These are phyloP conservation scores for Zelopaecilomyces penicillatus DNA, from an alignment of 2,329 filamentous ascomycete species.

Conservation along the genomic window DNA sequence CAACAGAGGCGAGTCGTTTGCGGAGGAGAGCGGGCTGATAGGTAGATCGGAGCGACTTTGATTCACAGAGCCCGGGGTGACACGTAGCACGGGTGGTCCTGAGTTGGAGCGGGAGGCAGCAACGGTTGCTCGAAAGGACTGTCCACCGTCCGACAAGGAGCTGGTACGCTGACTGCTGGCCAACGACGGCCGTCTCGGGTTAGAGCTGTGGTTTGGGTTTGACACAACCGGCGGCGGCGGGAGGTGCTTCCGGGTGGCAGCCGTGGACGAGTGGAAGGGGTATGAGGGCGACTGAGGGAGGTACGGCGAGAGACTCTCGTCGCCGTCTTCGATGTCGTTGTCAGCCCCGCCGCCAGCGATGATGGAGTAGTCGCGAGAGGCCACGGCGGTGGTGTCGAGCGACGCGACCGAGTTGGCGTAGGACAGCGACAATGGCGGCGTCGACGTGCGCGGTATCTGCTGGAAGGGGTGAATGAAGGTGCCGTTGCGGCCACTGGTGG, in stretches of 20 bases:
- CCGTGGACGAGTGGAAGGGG: slow-evolving; percentile 6
- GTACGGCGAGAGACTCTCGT: slow-evolving; percentile 13
- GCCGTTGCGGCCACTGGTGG: slow-evolving; percentile 34
- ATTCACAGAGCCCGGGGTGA: slow-evolving; percentile 30
- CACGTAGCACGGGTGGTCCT: slow-evolving; percentile 21
- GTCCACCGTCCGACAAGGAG: slow-evolving; percentile 25
- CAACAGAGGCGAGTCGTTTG: slow-evolving; percentile 28
- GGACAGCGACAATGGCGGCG: slow-evolving; percentile 45
- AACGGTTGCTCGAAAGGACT: slow-evolving; percentile 17
- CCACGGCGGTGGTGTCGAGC: slow-evolving; percentile 31
- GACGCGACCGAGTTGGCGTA: slow-evolving; percentile 50
- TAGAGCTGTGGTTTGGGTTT: slow-evolving; percentile 10
- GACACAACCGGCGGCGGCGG: not conserved
- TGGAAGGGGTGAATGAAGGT: slow-evolving; percentile 57
- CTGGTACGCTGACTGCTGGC: slow-evolving; percentile 25
- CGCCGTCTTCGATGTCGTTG: slow-evolving; percentile 27
- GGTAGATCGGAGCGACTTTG: slow-evolving; percentile 42
- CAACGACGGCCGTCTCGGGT: slow-evolving; percentile 19
- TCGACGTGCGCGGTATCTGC: slow-evolving; percentile 53
- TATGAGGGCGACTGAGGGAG: slow-evolving; percentile 7
- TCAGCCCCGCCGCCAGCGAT: slow-evolving; percentile 37
- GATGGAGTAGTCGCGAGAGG: slow-evolving; percentile 36
- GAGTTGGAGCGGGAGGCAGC: slow-evolving; percentile 20
- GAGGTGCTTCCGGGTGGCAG: slow-evolving; percentile 2
- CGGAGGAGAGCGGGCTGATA: slow-evolving; percentile 21